Evolutionary conservation across 1,139 yeast species (phyloP).

Genomic region (Saccharomyces hybrid): DNA sequence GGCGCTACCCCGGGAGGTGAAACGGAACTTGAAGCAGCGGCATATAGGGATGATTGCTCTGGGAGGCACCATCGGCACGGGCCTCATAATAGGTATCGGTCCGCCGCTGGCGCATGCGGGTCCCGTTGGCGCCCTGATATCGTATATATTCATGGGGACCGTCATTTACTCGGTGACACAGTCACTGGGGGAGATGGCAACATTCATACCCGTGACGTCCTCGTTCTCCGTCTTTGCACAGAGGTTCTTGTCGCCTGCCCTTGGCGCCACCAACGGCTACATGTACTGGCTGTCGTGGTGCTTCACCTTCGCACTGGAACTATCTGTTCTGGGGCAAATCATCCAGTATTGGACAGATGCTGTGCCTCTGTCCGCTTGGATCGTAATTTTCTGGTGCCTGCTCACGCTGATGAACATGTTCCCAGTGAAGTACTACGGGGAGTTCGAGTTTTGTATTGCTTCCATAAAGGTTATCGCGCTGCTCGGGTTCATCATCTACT

Average conservation of each 20-base stretch:
- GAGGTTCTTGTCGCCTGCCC: constrained; percentile 48
- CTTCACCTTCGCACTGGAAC: constrained; percentile 73
- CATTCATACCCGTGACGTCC: constrained; percentile 61
- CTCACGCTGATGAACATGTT: constrained; percentile 47
- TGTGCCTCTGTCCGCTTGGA: constrained; percentile 67
- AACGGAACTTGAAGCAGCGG: constrained; percentile 48
- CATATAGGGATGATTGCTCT: constrained; percentile 59
- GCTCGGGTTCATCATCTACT: constrained; percentile 63
- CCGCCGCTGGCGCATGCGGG: constrained; percentile 55
- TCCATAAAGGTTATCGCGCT: constrained; percentile 64
- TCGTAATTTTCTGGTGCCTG: constrained; percentile 56
- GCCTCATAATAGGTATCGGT: constrained; percentile 53
- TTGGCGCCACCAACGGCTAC: constrained; percentile 80
- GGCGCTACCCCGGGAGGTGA: constrained; percentile 26
- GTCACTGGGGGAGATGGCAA: constrained; percentile 70
- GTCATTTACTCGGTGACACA: constrained; percentile 61
- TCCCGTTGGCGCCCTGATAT: constrained; percentile 60
- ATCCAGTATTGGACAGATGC: constrained; percentile 67
- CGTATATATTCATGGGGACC: constrained; percentile 59
- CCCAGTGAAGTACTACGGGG: constrained; percentile 63
- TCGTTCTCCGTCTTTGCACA: constrained; percentile 53
- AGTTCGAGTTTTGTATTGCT: constrained; percentile 66
- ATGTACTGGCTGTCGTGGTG: constrained; percentile 88
- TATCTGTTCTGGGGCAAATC: constrained; percentile 75
- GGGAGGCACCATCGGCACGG: constrained; percentile 68